These are phyloP conservation scores for Scheffersomyces cryptocercus DNA, from an alignment of 1,139 yeast species.

Conservation along the genomic window DNA sequence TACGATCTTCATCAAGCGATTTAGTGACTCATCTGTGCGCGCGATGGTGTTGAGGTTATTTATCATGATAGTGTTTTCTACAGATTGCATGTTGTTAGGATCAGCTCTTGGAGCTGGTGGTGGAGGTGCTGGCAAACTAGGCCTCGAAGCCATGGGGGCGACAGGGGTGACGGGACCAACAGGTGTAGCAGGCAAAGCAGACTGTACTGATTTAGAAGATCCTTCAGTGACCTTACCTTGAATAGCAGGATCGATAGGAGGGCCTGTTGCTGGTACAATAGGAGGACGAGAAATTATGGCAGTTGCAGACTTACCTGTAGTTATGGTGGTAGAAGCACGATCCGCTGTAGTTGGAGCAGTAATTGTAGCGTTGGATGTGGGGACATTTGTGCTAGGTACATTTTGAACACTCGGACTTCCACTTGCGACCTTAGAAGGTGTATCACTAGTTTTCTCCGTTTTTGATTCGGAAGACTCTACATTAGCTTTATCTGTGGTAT, in stretches of 20 bases:
- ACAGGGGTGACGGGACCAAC: not conserved
- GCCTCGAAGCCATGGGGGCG: not conserved
- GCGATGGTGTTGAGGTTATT: conserved; percentile 82
- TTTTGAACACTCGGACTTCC: too few species aligned
- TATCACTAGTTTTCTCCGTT: too few species aligned
- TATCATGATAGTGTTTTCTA: conserved; percentile 77
- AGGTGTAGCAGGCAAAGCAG: conserved; percentile 1
- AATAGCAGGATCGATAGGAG: not conserved
- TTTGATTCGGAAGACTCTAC: too few species aligned
- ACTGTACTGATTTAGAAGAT: conserved; percentile 6
- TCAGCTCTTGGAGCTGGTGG: conserved; percentile 17
- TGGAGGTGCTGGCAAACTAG: too few species aligned
- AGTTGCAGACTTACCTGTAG: conserved; percentile 8
- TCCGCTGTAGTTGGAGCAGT: conserved; percentile 10
- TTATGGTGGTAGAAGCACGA: conserved; percentile 9
- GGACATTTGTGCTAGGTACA: not conserved
- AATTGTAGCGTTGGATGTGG: conserved; percentile 1
- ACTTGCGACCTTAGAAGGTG: too few species aligned
- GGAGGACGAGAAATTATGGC: conserved; percentile 2
- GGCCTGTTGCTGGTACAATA: conserved; percentile 1
- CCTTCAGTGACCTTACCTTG: too few species aligned
- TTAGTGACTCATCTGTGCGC: conserved; percentile 64
- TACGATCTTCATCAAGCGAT: conserved; percentile 74
- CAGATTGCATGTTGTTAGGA: conserved; percentile 52
- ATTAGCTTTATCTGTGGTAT: too few species aligned